Conservation (phyloP, 176 grass and related monocot genomes). For the Oryza glumipatula region DNA sequence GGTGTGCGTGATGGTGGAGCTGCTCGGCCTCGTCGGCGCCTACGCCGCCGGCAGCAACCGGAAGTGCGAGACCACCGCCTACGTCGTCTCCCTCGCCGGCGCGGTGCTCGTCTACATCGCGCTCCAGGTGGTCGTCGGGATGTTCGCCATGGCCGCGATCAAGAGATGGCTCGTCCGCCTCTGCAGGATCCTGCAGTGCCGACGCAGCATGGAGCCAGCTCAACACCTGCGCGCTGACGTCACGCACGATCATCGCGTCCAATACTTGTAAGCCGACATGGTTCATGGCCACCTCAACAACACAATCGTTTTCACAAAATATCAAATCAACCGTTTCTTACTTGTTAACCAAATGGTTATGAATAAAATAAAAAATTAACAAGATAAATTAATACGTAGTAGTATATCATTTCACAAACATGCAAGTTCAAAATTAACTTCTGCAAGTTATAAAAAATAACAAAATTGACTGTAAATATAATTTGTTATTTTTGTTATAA, state of each 20-base stretch:
- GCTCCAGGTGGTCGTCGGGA: constrained; percentile 8
- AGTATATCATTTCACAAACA: too few species aligned
- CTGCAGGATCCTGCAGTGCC: background rate
- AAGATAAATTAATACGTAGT: too few species aligned
- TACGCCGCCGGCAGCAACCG: constrained; percentile 32
- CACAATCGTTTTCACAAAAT: background rate
- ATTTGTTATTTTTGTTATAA: too few species aligned
- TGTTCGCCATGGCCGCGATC: background rate
- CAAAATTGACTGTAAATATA: too few species aligned
- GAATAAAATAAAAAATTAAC: too few species aligned
- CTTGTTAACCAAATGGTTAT: too few species aligned
- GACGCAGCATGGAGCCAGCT: background rate
- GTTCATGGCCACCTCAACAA: background rate
- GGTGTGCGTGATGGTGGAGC: constrained; percentile 25
- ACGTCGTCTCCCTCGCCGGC: constrained; percentile 27
- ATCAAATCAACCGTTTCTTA: too few species aligned
- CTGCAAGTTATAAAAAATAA: too few species aligned
- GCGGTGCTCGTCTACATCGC: constrained; percentile 1
- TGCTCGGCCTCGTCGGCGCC: constrained; percentile 41
- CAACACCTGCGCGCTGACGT: background rate
- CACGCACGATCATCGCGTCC: background rate
- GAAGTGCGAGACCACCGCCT: background rate
- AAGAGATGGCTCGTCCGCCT: background rate
- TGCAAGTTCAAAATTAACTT: too few species aligned
- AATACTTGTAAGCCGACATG: background rate